A percentile compares a stretch with the other conserved stretches of the same genome.
Conservation (phyloP, 805 yeast genomes). For the Spathaspora sp. region DNA sequence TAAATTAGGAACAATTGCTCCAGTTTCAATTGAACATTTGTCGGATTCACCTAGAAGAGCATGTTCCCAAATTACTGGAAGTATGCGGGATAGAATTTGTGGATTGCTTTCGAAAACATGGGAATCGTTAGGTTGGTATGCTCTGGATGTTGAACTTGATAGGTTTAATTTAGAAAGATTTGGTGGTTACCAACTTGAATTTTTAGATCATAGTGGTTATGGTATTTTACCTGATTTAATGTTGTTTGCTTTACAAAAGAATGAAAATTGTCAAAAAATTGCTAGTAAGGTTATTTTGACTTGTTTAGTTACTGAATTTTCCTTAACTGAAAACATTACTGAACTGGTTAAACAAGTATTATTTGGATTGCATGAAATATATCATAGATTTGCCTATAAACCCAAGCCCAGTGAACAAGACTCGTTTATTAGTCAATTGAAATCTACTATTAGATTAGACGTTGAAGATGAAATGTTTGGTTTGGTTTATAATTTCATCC, state of each 20-base stretch:
- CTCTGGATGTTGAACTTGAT: slow-evolving; percentile 47
- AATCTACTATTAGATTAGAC: slow-evolving; percentile 45
- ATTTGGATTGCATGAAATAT: slow-evolving; percentile 61
- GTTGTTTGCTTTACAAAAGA: slow-evolving; percentile 66
- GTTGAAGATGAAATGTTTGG: slow-evolving; percentile 61
- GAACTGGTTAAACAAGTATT: slow-evolving; percentile 64
- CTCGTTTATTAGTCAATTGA: slow-evolving; percentile 48
- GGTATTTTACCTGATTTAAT: slow-evolving; percentile 62
- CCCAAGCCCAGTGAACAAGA: slow-evolving; percentile 56
- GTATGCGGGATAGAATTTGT: slow-evolving; percentile 59
- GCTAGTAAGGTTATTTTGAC: slow-evolving; percentile 72
- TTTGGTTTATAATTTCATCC: slow-evolving; percentile 47
- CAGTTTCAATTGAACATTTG: slow-evolving; percentile 65
- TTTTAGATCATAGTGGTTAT: slow-evolving; percentile 49
- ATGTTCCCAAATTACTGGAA: slow-evolving; percentile 58
- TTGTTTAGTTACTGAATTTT: slow-evolving; percentile 62
- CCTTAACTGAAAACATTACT: slow-evolving; percentile 51
- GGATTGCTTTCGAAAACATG: slow-evolving; percentile 57
- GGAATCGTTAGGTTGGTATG: slow-evolving; percentile 70
- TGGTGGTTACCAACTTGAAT: slow-evolving; percentile 70
- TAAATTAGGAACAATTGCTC: slow-evolving; percentile 59
- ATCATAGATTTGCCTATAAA: slow-evolving; percentile 51
- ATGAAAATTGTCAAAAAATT: slow-evolving; percentile 54
- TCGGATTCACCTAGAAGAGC: slow-evolving; percentile 73
- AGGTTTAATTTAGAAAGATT: slow-evolving; percentile 59